Evolutionary conservation across 192 early-diverging fungal genomes (phyloP).

Genomic region (Spinellus fusiger): DNA sequence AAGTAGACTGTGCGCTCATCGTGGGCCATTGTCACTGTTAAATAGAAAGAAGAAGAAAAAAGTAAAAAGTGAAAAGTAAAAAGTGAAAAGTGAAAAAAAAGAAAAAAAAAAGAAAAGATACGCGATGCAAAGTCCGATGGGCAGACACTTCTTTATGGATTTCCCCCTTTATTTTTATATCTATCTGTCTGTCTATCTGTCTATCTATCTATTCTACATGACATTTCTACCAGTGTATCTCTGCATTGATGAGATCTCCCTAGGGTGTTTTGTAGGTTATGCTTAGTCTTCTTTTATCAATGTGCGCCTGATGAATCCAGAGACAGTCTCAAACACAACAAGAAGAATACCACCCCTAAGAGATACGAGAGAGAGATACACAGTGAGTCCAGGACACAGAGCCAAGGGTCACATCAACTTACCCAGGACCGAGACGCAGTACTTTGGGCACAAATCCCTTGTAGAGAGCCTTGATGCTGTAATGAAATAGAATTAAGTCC

Average conservation of each 20-base stretch:
- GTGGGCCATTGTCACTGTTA: conserved; percentile 16
- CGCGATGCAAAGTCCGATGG: too few species aligned
- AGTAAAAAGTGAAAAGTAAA: neutral
- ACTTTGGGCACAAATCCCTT: conserved; percentile 96
- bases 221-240: too few species aligned
- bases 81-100: neutral
- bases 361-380: neutral
- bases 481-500: neutral
- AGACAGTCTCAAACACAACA: conserved; percentile 87
- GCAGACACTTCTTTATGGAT: too few species aligned
- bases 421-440: conserved; percentile 84
- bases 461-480: conserved; percentile 75
- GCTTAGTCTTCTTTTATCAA: too few species aligned
- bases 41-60: neutral
- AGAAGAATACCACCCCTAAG: conserved; percentile 68
- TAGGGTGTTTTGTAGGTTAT: too few species aligned
- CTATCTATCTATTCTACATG: too few species aligned
- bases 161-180: too few species aligned
- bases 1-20: conserved; percentile 24
- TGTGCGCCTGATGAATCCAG: conserved; percentile 76
- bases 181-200: too few species aligned
- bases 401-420: conserved; percentile 2
- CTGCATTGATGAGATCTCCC: too few species aligned
- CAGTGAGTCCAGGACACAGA: neutral
- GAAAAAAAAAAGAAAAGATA: neutral